Evolutionary conservation across 2,329 filamentous ascomycete genomes (phyloP), one percentile per base, ranked within the genome.

Genomic region (Furcasterigmium furcatum): DNA sequence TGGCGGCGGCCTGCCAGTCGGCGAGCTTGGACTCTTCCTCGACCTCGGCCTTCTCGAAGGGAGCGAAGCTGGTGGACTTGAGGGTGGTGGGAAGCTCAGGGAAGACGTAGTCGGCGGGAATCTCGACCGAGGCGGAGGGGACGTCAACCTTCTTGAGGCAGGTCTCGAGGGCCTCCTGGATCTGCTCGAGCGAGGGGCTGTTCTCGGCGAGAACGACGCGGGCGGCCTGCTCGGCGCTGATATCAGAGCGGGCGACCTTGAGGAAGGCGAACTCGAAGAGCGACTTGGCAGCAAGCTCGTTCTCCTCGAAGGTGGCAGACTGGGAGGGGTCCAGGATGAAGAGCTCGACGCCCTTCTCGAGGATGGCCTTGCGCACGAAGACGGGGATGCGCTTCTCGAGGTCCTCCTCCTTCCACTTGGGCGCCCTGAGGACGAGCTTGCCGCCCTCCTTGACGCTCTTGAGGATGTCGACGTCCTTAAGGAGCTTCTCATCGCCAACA

Each of bases 241-340:
- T 64, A 14, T 86, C 79, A 10, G 87, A 82, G 46, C 84, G 78
- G 30, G 88, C 84, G 50, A 94, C 70, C 60, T 87, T 86, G 52
- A 97, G 67, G 74, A 97, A 96, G 8, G 90, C 84, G 34, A 95
- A 72, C 67, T 96, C 87, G 3, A 88, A 71, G 13, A 96, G 75
- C 36, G 87, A 76, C 46, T 82, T 76, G 53, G 87, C 79, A 7
- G 82, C 70, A 43, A 70, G 67, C 36, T 77, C 62, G 45, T 88
- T 77, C 53, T 84, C 80, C 52, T 84, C 78, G n/a, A 87, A 78
- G 41, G 84, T 81, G 30, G 84, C 79, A 8, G 83, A 84, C 42
- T 76, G 75, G 1, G 84, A 73, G 6, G 86, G 74, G 61, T 99
- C 90, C 13, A 97, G 66, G 27, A 95, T 70, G 56, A 84, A 87